Evolutionary conservation across 495 filamentous ascomycete genomes (phyloP), one percentile per base, ranked within the genome.

Genomic region (Xylaria acuta): DNA sequence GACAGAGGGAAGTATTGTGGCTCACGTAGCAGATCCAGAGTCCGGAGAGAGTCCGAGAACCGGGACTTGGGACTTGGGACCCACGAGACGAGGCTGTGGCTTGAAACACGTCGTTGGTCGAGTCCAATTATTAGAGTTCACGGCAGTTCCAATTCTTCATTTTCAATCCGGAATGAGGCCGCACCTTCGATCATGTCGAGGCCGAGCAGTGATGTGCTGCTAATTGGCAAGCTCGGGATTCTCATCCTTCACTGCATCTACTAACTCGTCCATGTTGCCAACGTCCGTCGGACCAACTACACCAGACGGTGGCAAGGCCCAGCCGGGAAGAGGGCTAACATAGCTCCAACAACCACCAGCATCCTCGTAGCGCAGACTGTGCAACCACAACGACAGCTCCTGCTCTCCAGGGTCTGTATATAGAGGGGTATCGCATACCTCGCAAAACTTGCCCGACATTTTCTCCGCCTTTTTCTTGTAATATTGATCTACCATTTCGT

Each of bases 361-460:
- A 80, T 94, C 93, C 62, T 94, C 91, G 77, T 99, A 99, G 38
- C 92, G 88, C 67, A 91, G 89, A 43, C 95, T 95, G 83, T 99
- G 96, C 59, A 99, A 83, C 87, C 94, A 99, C 67, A 99, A 92
- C 4, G 93, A 93, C 27, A 99, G 85, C 84, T 99, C 96, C 74
- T 98, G 94, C 14, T 84, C 75, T 1, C 94, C 93, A 0, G 96
- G 96, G 78, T 99, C 96, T 14, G 92, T 94, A 80, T 98, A 99
- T 59, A 99, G 83, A 27, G 93, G 92, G 8, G 96, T 95, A 54
- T 90, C 86, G 82, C 96, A 99, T 41, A 96, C 80, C 0, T 90
- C 85, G 76, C 96, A 99, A 8, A 88, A 78, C 73, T 92, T 83
- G 3, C 97, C 96, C 3, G 95, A 96, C 86, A 98, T 92, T 78